Percentiles rank a stretch among this genome's conserved stretches.
Evolutionary conservation across 139 green algal species (phyloP).

Genomic region (Nannochloris sp.): DNA sequence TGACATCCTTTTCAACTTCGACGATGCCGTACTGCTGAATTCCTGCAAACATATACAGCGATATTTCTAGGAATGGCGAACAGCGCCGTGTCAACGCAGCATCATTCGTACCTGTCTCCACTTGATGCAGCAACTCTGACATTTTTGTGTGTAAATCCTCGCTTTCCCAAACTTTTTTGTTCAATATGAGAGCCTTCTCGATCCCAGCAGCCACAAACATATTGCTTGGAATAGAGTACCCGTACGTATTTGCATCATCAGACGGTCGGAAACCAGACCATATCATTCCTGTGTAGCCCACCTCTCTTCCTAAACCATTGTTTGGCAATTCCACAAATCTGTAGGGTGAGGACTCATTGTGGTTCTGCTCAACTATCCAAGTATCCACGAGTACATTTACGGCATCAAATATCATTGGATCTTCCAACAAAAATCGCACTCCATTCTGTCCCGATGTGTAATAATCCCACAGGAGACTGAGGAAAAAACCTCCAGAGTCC

Average conservation of each 20-base stretch:
- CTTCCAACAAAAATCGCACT: slow-evolving; percentile 18
- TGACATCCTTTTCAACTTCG: background rate
- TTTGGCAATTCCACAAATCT: slow-evolving; percentile 41
- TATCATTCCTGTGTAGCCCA: slow-evolving; percentile 42
- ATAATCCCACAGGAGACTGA: slow-evolving; percentile 54
- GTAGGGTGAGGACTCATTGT: slow-evolving; percentile 38
- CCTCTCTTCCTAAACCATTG: slow-evolving; percentile 31
- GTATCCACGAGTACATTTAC: slow-evolving; percentile 29
- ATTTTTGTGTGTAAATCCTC: slow-evolving; percentile 10
- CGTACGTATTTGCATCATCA: slow-evolving; percentile 44
- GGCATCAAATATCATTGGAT: slow-evolving; percentile 35
- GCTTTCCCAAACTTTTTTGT: slow-evolving; percentile 33
- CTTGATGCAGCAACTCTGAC: slow-evolving; percentile 15
- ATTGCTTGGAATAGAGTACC: slow-evolving; percentile 49
- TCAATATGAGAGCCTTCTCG: slow-evolving; percentile 38
- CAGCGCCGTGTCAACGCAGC: no score
- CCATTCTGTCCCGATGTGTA: slow-evolving; percentile 18
- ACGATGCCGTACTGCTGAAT: slow-evolving; percentile 36
- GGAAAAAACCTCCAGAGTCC: slow-evolving; percentile 50
- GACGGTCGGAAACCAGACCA: slow-evolving; percentile 52
- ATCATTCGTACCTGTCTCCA: slow-evolving; percentile 19
- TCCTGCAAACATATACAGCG: no score
- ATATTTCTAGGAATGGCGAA: no score
- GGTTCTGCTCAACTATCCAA: slow-evolving; percentile 39
- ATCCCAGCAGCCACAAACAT: slow-evolving; percentile 32